A percentile compares a stretch with the other conserved stretches of the same genome.
These are phyloP conservation scores for Gymnopus androsaceus DNA, from an alignment of 1,284 basidiomycete genomes.

Conservation along the genomic window DNA sequence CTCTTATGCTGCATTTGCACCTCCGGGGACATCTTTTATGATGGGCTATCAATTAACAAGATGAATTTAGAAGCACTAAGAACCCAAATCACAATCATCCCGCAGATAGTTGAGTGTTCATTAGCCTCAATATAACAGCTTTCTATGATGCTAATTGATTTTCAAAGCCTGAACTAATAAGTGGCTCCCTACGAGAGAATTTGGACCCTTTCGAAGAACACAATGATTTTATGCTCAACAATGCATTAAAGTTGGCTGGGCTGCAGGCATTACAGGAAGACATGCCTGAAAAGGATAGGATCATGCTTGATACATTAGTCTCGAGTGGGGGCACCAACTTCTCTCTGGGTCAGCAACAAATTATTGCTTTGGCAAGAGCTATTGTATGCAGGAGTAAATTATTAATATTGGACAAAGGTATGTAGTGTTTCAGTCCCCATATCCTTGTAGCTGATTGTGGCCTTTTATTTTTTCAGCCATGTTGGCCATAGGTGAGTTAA, in stretches of 20 bases:
- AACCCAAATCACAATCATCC: conserved; percentile 64
- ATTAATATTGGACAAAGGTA: conserved; percentile 63
- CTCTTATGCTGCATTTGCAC: conserved; percentile 60
- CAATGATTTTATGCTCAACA: conserved; percentile 65
- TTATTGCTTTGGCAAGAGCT: conserved; percentile 18
- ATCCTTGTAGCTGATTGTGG: background rate
- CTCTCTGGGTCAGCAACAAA: conserved; percentile 46
- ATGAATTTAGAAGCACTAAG: conserved; percentile 69
- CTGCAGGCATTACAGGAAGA: conserved; percentile 49
- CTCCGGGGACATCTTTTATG: conserved; percentile 57
- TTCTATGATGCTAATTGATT: conserved; percentile 13
- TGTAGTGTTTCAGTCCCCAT: no score
- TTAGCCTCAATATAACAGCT: no score
- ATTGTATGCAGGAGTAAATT: conserved; percentile 55
- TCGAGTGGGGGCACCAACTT: conserved; percentile 49
- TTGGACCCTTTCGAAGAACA: conserved; percentile 74
- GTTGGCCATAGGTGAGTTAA: conserved; percentile 47
- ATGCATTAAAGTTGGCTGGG: conserved; percentile 56
- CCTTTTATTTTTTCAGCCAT: conserved; percentile 45
- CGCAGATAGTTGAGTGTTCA: conserved; percentile 43
- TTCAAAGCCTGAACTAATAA: conserved; percentile 63
- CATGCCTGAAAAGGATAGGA: conserved; percentile 48
- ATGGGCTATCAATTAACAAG: conserved; percentile 44
- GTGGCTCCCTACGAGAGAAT: conserved; percentile 58
- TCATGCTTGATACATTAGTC: conserved; percentile 55